A percentile compares a stretch with the other conserved stretches of the same genome.
Evolutionary conservation across 2,329 filamentous ascomycete species (phyloP).

Genomic region (Colletotrichum sojae): DNA sequence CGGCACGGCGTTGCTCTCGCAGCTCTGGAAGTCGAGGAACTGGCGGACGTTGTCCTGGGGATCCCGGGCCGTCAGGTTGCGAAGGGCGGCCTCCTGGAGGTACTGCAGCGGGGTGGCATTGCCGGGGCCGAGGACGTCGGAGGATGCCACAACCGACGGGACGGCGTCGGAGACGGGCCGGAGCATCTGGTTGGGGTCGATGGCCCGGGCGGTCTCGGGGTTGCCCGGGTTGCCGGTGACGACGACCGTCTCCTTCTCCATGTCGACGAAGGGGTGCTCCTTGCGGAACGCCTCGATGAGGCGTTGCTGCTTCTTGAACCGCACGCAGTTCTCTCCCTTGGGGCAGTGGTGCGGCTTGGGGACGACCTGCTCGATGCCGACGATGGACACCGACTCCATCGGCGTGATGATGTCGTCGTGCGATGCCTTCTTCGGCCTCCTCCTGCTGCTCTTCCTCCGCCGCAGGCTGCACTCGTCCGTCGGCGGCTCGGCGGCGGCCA

Average conservation of each 20-base stretch:
- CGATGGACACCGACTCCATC: slow-evolving; percentile 88
- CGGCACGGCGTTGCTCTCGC: slow-evolving; percentile 71
- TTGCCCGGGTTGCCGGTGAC: slow-evolving; percentile 86
- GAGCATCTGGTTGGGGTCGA: slow-evolving; percentile 68
- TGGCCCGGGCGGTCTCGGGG: slow-evolving; percentile 72
- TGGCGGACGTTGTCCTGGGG: slow-evolving; percentile 94
- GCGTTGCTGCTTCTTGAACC: slow-evolving; percentile 85
- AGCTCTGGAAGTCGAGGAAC: slow-evolving; percentile 88
- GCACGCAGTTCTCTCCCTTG: slow-evolving; percentile 88
- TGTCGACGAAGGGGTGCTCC: slow-evolving; percentile 78
- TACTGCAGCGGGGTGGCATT: slow-evolving; percentile 74
- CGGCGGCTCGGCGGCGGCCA: slow-evolving; percentile 53
- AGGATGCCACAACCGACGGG: slow-evolving; percentile 90
- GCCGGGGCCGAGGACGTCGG: slow-evolving; percentile 85
- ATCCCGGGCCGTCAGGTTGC: slow-evolving; percentile 79
- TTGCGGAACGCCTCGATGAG: slow-evolving; percentile 81
- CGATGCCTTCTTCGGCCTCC: slow-evolving; percentile 55
- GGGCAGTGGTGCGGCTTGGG: slow-evolving; percentile 87
- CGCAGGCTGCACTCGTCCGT: slow-evolving; percentile 53
- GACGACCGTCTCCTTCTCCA: slow-evolving; percentile 77
- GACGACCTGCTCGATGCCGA: slow-evolving; percentile 90
- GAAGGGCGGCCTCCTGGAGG: slow-evolving; percentile 81
- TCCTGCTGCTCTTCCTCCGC: slow-evolving; percentile 57
- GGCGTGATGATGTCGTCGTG: slow-evolving; percentile 80
- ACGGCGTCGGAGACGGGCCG: slow-evolving; percentile 82